A percentile compares a stretch with the other conserved stretches of the same genome.
phyloP scores from a whole-genome alignment of 2,329 filamentous ascomycete species.

The Aureobasidium uvarum region DNA sequence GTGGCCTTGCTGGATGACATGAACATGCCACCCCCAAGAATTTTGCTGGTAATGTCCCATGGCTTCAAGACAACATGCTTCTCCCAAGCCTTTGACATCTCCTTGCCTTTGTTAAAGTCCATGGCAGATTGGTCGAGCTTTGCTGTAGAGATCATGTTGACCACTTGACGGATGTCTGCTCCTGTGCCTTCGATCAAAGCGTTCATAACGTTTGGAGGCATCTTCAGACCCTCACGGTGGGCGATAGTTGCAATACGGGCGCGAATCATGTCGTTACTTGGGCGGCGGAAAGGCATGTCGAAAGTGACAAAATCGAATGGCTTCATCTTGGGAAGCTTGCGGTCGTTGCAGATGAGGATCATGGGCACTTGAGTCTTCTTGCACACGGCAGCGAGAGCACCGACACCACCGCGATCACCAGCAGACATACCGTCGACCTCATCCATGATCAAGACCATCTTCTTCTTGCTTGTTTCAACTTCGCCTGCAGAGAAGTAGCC shows the following conservation, averaged over 20 bases:
- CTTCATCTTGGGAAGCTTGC: conserved; percentile 93
- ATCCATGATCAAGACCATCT: conserved; percentile 96
- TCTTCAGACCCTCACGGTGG: conserved; percentile 83
- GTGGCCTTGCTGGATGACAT: conserved; percentile 77
- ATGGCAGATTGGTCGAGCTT: conserved; percentile 81
- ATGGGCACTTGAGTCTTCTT: conserved; percentile 93
- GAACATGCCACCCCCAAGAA: conserved; percentile 85
- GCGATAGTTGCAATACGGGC: conserved; percentile 94
- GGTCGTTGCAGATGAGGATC: conserved; percentile 97
- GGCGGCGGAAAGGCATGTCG: conserved; percentile 83
- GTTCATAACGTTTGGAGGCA: conserved; percentile 80
- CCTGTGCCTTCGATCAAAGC: conserved; percentile 93
- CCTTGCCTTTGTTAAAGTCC: conserved; percentile 80
- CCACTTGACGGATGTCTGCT: conserved; percentile 94
- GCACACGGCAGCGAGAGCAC: conserved; percentile 88
- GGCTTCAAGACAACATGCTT: conserved; percentile 96
- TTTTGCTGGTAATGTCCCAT: conserved; percentile 96
- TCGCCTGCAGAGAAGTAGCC: conserved; percentile 88
- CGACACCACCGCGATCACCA: conserved; percentile 92
- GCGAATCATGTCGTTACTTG: conserved; percentile 86
- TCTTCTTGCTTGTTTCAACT: conserved; percentile 79
- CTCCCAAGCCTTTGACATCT: conserved; percentile 97
- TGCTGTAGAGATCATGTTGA: conserved; percentile 96
- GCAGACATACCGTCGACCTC: conserved; percentile 99
- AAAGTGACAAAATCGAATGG: conserved; percentile 86